phyloP scores from a whole-genome alignment of 148 eudicot genomes.

The Fallopia convolvulus region DNA sequence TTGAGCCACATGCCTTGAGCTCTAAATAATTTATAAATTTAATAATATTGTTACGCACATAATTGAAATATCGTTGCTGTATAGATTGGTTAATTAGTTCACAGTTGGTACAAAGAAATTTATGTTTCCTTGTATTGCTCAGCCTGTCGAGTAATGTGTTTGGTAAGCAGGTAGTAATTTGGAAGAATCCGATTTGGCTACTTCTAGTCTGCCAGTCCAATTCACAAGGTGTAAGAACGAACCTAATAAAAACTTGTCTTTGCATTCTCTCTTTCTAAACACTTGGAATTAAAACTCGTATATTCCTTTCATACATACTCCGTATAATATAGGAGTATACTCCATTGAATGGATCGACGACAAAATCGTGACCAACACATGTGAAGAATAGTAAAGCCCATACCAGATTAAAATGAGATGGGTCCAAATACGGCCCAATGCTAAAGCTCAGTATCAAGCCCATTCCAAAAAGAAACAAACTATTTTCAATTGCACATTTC shows the following conservation, averaged over 20 bases:
- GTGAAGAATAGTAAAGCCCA: no score
- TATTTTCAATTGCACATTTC: no score
- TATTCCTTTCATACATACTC: no score
- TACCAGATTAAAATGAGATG: not conserved
- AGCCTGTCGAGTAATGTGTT: conserved; percentile 8
- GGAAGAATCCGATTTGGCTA: not conserved
- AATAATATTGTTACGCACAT: not conserved
- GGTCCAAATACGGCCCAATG: not conserved
- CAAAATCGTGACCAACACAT: no score
- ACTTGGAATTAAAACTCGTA: no score
- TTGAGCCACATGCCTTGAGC: not conserved
- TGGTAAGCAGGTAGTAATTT: not conserved
- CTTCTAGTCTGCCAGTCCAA: not conserved
- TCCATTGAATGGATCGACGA: no score
- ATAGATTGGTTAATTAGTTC: not conserved
- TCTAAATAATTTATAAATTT: not conserved
- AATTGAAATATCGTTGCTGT: not conserved
- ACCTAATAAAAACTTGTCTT: no score
- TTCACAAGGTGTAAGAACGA: not conserved
- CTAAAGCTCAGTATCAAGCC: not conserved
- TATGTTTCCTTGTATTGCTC: not conserved
- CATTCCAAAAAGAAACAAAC: not conserved
- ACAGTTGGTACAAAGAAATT: not conserved
- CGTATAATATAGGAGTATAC: no score
- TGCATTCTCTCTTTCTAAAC: no score